phyloP scores from a whole-genome alignment of 768 basidiomycete genomes.

The Xerocomellus dryophilus region DNA sequence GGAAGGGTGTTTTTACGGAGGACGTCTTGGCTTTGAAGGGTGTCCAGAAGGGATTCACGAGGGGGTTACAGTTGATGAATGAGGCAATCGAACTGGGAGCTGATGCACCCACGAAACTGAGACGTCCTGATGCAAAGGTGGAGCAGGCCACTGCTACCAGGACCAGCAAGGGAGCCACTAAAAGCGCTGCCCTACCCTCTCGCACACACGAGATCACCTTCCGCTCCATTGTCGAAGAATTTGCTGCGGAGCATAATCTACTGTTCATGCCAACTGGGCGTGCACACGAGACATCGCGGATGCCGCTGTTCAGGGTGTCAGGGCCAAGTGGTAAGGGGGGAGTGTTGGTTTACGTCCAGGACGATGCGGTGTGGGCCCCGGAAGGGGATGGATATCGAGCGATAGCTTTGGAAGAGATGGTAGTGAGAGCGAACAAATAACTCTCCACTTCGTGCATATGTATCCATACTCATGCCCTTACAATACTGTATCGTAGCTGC shows the following conservation, averaged over 20 bases:
- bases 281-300: conserved; percentile 79
- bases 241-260: conserved; percentile 78
- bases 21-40: conserved; percentile 61
- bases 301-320: conserved; percentile 87
- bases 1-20: conserved; percentile 79
- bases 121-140: conserved; percentile 62
- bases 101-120: conserved; percentile 64
- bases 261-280: conserved; percentile 86
- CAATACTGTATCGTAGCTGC: no score
- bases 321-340: conserved; percentile 84
- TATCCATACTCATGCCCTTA: not conserved
- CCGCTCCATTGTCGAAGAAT: conserved; percentile 89
- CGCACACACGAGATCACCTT: conserved; percentile 85
- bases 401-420: conserved; percentile 87
- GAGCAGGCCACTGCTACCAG: conserved; percentile 39
- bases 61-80: conserved; percentile 92
- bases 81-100: conserved; percentile 85
- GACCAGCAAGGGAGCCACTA: conserved; percentile 29
- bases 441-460: not conserved
- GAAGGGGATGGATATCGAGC: conserved; percentile 68
- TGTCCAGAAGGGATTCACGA: conserved; percentile 77
- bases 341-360: conserved; percentile 81
- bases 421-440: conserved; percentile 51
- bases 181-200: conserved; percentile 40
- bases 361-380: conserved; percentile 91